These are phyloP conservation scores for Eucalyptus albens DNA, from an alignment of 345 rosid species.

Conservation along the genomic window DNA sequence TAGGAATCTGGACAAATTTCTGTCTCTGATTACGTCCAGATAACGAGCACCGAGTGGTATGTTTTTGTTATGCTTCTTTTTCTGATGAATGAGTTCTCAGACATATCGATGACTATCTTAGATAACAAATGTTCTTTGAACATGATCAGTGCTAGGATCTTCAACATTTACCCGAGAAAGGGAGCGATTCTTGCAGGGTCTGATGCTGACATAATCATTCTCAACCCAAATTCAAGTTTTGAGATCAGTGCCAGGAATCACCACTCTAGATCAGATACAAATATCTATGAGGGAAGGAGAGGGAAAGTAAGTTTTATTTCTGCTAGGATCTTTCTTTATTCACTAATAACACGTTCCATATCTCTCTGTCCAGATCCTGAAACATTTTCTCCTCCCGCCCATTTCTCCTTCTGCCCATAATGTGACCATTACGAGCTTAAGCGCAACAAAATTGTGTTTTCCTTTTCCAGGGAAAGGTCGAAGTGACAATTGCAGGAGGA, in stretches of 20 bases:
- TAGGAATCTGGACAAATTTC: conserved; percentile 44
- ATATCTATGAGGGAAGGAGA: conserved; percentile 64
- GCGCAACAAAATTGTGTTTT: not conserved
- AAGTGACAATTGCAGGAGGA: conserved; percentile 88
- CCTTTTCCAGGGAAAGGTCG: conserved; percentile 64
- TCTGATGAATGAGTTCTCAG: not conserved
- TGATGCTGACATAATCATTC: conserved; percentile 86
- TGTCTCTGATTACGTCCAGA: conserved; percentile 22
- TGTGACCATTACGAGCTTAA: not conserved
- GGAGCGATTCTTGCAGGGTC: conserved; percentile 87
- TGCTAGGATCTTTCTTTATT: not conserved
- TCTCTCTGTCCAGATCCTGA: not conserved
- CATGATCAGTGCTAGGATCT: conserved; percentile 70
- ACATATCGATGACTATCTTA: not conserved
- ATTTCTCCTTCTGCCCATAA: not conserved
- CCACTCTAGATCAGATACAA: conserved; percentile 82
- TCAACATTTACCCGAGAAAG: conserved; percentile 86
- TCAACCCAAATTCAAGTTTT: conserved; percentile 77
- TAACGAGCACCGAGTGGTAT: conserved; percentile 41
- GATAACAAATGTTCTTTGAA: not conserved
- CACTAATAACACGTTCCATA: not conserved
- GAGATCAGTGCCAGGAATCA: conserved; percentile 60
- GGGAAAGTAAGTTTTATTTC: conserved; percentile 46
- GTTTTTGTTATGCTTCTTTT: not conserved
- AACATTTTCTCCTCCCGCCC: not conserved